A percentile compares a stretch with the other conserved stretches of the same genome.
Conservation (phyloP, 2,329 filamentous ascomycete species). For the Microsporum ferrugineum region DNA sequence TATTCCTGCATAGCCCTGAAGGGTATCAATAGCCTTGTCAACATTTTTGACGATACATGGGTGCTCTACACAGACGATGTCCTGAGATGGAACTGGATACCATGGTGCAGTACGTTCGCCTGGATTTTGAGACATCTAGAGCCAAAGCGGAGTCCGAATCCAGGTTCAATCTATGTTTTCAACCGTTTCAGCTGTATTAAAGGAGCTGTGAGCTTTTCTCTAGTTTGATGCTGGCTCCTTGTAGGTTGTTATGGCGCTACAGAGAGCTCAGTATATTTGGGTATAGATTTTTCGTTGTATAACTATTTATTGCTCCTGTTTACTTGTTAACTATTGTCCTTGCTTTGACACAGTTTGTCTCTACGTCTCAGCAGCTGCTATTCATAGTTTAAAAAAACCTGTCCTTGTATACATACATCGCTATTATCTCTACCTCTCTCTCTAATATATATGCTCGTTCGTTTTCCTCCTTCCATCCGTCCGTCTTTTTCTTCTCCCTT, state of each 20-base stretch:
- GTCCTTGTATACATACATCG: not conserved
- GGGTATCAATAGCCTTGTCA: conserved; percentile 51
- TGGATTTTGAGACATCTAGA: not conserved
- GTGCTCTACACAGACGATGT: conserved; percentile 54
- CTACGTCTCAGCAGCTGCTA: not conserved
- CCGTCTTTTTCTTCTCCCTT: not conserved
- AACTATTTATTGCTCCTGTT: not conserved
- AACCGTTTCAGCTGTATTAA: not conserved
- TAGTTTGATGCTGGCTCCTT: not conserved
- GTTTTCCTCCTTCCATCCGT: not conserved
- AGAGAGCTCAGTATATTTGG: not conserved
- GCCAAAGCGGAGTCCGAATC: not conserved
- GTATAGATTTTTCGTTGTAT: not conserved
- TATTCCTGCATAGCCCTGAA: conserved; percentile 47
- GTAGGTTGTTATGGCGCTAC: not conserved
- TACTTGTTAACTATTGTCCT: not conserved
- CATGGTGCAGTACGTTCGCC: conserved; percentile 31
- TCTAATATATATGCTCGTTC: not conserved
- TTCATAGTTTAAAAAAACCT: not conserved
- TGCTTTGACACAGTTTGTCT: not conserved
- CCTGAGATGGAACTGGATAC: conserved; percentile 41
- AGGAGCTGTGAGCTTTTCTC: not conserved
- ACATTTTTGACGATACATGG: conserved; percentile 55
- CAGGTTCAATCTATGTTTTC: not conserved
- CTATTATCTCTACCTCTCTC: not conserved